Conservation (phyloP, 495 filamentous ascomycete genomes). For the Penicillium coprophilum region DNA sequence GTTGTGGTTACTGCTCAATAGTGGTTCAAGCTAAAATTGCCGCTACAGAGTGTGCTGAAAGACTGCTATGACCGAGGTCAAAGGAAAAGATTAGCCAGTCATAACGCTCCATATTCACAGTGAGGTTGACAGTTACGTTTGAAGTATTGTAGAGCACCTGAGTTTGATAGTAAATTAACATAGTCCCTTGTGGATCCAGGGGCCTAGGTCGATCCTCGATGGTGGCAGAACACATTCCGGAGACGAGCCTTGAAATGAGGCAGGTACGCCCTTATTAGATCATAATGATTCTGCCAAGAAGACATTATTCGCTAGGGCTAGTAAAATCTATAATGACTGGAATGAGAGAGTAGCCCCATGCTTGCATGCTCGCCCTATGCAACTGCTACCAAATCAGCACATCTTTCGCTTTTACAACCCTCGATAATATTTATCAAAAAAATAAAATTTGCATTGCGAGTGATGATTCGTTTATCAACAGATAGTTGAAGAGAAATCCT, state of each 20-base stretch:
- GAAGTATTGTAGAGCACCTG: too few relatives aligned
- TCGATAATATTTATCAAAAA: neutral
- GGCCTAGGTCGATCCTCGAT: slow-evolving; percentile 12
- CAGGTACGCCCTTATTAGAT: slow-evolving; percentile 1
- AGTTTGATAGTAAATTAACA: too few relatives aligned
- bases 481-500: neutral
- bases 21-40: too few relatives aligned
- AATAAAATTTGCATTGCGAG: neutral
- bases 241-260: slow-evolving; percentile 2
- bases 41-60: too few relatives aligned
- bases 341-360: slow-evolving; percentile 16
- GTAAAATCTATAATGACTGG: neutral
- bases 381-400: neutral
- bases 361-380: slow-evolving; percentile 2
- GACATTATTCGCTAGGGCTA: too few relatives aligned
- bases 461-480: too few relatives aligned
- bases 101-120: too few relatives aligned
- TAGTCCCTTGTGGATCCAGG: slow-evolving; percentile 26
- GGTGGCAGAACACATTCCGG: slow-evolving; percentile 24
- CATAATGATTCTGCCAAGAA: slow-evolving; percentile 21
- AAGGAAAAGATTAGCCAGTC: too few relatives aligned
- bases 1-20: too few relatives aligned
- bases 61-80: too few relatives aligned
- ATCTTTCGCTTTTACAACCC: neutral
- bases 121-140: too few relatives aligned